Conservation (phyloP, 2,329 filamentous ascomycete species). For the Diplodia sapinea region DNA sequence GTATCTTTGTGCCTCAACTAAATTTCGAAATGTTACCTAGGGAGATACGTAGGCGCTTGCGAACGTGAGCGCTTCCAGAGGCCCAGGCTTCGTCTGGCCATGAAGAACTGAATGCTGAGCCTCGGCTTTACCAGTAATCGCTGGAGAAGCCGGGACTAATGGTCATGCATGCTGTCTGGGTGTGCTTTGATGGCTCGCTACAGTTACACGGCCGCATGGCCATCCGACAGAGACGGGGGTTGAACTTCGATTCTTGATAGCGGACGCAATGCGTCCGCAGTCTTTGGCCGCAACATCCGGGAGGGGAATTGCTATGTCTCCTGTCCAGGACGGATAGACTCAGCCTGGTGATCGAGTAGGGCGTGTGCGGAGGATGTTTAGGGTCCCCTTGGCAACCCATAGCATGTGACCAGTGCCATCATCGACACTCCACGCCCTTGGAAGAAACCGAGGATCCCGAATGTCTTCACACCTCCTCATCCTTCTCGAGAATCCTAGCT, state of each 20-base stretch:
- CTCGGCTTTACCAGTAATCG: not conserved
- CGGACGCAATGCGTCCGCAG: not conserved
- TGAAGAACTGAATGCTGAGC: not conserved
- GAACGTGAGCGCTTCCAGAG: not conserved
- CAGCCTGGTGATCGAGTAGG: not conserved
- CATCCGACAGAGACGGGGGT: not conserved
- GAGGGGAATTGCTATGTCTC: not conserved
- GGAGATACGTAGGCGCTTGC: not conserved
- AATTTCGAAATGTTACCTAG: not conserved
- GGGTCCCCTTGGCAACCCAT: not conserved
- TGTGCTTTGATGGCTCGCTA: not conserved
- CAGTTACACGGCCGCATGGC: no score
- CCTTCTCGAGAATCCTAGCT: slow-evolving; percentile 71
- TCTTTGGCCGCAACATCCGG: not conserved
- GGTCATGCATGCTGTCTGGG: not conserved
- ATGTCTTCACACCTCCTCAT: slow-evolving; percentile 39
- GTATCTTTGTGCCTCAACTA: not conserved
- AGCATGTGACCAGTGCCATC: no score
- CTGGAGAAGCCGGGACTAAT: not conserved
- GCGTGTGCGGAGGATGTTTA: not conserved
- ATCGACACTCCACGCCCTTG: no score
- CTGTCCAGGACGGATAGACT: not conserved
- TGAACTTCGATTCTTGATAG: not conserved
- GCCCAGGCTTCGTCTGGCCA: not conserved
- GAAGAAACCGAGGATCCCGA: not conserved